Conservation (phyloP, 148 eudicot species). For the Fallopia convolvulus region DNA sequence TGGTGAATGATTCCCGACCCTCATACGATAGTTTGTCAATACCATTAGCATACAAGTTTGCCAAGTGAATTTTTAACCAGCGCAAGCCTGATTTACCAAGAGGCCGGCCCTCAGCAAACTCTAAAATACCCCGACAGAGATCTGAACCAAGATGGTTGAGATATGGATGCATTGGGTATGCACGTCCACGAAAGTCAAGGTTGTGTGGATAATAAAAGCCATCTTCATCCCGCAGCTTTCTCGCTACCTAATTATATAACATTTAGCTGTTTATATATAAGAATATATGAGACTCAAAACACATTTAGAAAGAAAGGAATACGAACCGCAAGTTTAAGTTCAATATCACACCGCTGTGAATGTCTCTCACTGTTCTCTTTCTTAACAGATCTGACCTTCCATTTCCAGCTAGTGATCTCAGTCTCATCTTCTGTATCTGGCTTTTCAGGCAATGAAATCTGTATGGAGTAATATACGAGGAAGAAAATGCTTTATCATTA, state of each 20-base stretch:
- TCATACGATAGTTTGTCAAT: constrained; percentile 85
- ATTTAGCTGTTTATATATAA: not conserved
- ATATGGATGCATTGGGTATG: constrained; percentile 96
- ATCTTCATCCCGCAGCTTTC: constrained; percentile 78
- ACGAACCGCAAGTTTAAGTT: constrained; percentile 71
- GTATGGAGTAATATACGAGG: constrained; percentile 20
- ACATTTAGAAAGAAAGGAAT: not conserved
- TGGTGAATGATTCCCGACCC: constrained; percentile 76
- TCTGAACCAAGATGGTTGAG: constrained; percentile 95
- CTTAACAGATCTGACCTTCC: constrained; percentile 42
- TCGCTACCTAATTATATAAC: constrained; percentile 58
- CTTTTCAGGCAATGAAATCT: constrained; percentile 81
- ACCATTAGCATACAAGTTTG: constrained; percentile 86
- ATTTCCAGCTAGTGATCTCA: constrained; percentile 63
- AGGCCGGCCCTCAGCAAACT: constrained; percentile 90
- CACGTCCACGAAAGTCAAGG: constrained; percentile 93
- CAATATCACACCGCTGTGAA: constrained; percentile 62
- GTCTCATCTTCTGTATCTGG: constrained; percentile 82
- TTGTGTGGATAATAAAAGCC: constrained; percentile 96
- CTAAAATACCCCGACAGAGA: constrained; percentile 80
- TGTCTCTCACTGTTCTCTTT: constrained; percentile 67
- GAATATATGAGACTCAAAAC: not conserved
- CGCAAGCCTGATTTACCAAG: constrained; percentile 71
- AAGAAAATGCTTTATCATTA: not conserved
- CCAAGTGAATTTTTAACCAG: constrained; percentile 91